Conservation (phyloP, 2,329 filamentous ascomycete genomes). For the Calonectria leucothoes region DNA sequence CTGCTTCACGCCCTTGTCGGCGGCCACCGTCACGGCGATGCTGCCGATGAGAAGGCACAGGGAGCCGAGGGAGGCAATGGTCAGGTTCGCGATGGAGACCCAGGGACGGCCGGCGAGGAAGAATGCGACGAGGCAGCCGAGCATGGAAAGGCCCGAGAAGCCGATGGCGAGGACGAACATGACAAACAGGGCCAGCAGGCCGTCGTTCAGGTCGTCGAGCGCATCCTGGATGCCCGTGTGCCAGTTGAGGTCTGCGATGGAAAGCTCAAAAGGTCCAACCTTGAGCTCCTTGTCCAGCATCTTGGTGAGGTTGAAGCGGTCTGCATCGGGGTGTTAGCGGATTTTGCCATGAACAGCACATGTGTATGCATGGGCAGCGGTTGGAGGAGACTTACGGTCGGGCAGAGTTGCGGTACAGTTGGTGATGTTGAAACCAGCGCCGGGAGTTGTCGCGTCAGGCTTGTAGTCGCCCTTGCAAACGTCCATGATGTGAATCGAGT, state of each 20-base stretch:
- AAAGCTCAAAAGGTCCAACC: conserved; percentile 57
- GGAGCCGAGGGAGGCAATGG: conserved; percentile 49
- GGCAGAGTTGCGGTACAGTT: conserved; percentile 56
- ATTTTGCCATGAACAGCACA: background rate
- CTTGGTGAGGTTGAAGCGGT: conserved; percentile 59
- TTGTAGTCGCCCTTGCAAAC: conserved; percentile 59
- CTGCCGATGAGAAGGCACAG: conserved; percentile 54
- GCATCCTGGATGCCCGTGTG: conserved; percentile 57
- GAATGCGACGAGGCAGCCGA: conserved; percentile 52
- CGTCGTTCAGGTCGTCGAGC: conserved; percentile 61
- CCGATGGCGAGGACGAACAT: conserved; percentile 59
- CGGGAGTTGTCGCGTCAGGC: conserved; percentile 54
- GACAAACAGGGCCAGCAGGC: conserved; percentile 61
- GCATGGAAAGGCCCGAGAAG: conserved; percentile 56
- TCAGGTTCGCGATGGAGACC: conserved; percentile 50
- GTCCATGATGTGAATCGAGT: conserved; percentile 62
- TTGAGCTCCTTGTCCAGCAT: conserved; percentile 59
- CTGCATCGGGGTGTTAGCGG: conserved; percentile 32
- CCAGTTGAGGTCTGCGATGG: conserved; percentile 58
- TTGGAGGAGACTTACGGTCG: conserved; percentile 47
- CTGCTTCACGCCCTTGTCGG: conserved; percentile 52
- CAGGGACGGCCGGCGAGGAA: conserved; percentile 43
- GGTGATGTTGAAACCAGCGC: conserved; percentile 55
- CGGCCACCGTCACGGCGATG: conserved; percentile 55
- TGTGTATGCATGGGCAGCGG: too few species aligned